A percentile compares a stretch with the other conserved stretches of the same genome.
These are phyloP conservation scores for Musa balbisiana DNA, from an alignment of 202 grass and related monocot species.

Conservation along the genomic window DNA sequence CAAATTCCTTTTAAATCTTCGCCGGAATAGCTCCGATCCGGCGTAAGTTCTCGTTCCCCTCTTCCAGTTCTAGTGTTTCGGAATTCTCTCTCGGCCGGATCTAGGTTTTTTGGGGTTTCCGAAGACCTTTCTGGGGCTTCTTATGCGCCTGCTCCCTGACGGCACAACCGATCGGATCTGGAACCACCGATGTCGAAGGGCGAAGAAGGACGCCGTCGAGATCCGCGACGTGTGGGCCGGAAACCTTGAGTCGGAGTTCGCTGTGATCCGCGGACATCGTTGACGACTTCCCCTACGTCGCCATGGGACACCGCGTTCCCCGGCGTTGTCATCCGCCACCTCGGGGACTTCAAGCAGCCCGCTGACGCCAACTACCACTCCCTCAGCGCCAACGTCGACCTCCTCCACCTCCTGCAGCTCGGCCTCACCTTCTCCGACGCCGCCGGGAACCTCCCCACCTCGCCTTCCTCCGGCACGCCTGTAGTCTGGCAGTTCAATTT, in stretches of 20 bases:
- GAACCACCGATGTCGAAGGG: conserved; percentile 1
- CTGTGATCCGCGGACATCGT: conserved; percentile 16
- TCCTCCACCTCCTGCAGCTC: conserved; percentile 19
- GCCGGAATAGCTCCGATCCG: not conserved
- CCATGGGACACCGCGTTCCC: conserved; percentile 25
- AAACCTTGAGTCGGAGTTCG: conserved; percentile 14
- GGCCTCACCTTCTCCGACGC: conserved; percentile 22
- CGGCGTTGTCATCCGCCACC: conserved; percentile 12
- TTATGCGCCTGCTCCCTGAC: conserved; percentile 1
- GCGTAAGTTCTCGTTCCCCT: not conserved
- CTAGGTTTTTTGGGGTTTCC: not conserved
- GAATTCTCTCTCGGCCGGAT: not conserved
- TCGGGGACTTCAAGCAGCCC: conserved; percentile 10
- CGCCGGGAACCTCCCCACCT: conserved; percentile 10
- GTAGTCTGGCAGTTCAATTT: conserved; percentile 26
- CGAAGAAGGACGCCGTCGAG: conserved; percentile 3
- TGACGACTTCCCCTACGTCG: conserved; percentile 9
- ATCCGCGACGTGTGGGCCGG: conserved; percentile 18
- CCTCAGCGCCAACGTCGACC: conserved; percentile 16
- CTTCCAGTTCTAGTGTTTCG: not conserved
- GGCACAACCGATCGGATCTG: not conserved
- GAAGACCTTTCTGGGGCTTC: not conserved
- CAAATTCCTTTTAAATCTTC: not conserved
- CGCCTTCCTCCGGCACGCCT: conserved; percentile 5
- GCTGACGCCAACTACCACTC: conserved; percentile 3